Conservation (phyloP, 1,284 basidiomycete species). For the Microbotryum lychnidis-dioicae region DNA sequence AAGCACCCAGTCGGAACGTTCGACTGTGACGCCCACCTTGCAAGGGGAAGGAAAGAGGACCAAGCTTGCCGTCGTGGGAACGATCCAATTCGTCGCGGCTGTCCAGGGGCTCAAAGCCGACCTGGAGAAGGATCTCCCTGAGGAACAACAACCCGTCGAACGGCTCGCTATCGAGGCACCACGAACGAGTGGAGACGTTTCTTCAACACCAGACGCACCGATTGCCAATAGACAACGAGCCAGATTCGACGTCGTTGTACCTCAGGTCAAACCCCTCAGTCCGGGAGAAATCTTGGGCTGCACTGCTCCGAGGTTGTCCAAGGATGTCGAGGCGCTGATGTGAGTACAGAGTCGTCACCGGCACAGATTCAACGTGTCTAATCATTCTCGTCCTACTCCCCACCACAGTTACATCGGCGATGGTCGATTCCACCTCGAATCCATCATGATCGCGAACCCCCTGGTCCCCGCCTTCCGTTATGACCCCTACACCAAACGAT, state of each 20-base stretch:
- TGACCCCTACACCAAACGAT: conserved; percentile 95
- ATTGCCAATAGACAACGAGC: conserved; percentile 20
- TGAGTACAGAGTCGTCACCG: conserved; percentile 42
- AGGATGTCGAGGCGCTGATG: conserved; percentile 77
- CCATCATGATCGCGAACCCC: conserved; percentile 99
- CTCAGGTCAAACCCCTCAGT: conserved; percentile 84
- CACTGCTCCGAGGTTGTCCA: conserved; percentile 71
- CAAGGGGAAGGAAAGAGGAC: conserved; percentile 13
- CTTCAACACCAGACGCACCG: neutral
- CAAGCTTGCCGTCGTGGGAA: conserved; percentile 74
- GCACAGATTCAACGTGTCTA: conserved; percentile 1
- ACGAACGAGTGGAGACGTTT: no score
- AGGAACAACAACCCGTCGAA: neutral
- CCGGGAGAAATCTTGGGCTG: conserved; percentile 97
- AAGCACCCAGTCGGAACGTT: neutral
- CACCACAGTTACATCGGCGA: conserved; percentile 80
- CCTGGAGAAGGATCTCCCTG: conserved; percentile 40
- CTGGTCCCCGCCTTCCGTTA: conserved; percentile 93
- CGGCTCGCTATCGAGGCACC: conserved; percentile 24
- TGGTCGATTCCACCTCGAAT: conserved; percentile 95
- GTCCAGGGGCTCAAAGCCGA: conserved; percentile 77
- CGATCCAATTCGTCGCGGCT: conserved; percentile 89
- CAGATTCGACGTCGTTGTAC: conserved; percentile 71
- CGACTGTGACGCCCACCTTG: neutral
- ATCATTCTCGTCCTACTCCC: neutral